phyloP scores from a whole-genome alignment of 495 filamentous ascomycete genomes.

The Haplographium delicatum region DNA sequence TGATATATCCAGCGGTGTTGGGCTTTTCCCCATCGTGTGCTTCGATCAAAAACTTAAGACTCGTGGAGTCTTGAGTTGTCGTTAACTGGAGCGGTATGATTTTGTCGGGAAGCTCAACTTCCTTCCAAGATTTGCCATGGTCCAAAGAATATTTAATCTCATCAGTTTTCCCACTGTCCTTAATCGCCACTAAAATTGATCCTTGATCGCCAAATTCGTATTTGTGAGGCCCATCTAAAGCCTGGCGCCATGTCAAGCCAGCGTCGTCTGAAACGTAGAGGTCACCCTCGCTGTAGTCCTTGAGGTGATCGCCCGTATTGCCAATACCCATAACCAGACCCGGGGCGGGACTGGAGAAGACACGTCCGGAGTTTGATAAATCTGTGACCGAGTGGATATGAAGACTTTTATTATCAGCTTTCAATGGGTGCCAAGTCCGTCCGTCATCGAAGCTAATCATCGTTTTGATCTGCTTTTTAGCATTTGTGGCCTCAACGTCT shows the following conservation, averaged over 20 bases:
- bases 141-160: constrained; percentile 77
- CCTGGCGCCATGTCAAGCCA: constrained; percentile 73
- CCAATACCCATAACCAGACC: constrained; percentile 90
- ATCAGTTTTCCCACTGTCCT: constrained; percentile 54
- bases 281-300: constrained; percentile 61
- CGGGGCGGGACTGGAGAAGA: constrained; percentile 90
- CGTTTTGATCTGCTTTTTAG: constrained; percentile 59
- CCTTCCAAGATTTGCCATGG: constrained; percentile 77
- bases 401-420: constrained; percentile 49
- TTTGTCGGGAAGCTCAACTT: constrained; percentile 54
- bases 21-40: constrained; percentile 45
- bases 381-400: constrained; percentile 91
- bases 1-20: constrained; percentile 46
- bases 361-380: constrained; percentile 68
- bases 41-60: constrained; percentile 78
- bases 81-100: constrained; percentile 65
- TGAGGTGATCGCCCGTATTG: constrained; percentile 72
- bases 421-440: constrained; percentile 65
- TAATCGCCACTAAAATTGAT: constrained; percentile 75
- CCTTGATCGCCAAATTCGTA: constrained; percentile 95
- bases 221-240: constrained; percentile 75
- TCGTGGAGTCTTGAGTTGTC: constrained; percentile 85
- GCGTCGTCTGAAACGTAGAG: constrained; percentile 90
- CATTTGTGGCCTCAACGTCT: constrained; percentile 52
- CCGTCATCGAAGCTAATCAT: constrained; percentile 94